phyloP scores from a whole-genome alignment of 1,284 basidiomycete genomes.

The Ceratobasidium sp. region DNA sequence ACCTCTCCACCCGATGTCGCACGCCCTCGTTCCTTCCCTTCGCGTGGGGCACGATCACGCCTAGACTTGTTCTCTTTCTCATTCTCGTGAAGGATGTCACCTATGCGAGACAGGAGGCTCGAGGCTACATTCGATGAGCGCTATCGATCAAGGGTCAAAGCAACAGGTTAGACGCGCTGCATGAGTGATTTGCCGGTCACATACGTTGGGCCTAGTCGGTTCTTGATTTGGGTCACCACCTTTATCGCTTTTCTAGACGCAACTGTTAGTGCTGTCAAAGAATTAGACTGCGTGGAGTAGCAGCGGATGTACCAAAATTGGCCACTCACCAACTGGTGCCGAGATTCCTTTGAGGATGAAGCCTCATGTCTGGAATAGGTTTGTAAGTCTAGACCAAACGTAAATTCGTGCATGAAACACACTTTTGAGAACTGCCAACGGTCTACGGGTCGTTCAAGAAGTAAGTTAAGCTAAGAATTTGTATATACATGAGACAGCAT shows the following conservation, averaged over 20 bases:
- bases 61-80: conserved; percentile 27
- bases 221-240: conserved; percentile 2
- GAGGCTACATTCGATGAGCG: conserved; percentile 8
- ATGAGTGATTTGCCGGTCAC: not conserved
- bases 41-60: conserved; percentile 16
- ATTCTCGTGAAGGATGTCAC: conserved; percentile 12
- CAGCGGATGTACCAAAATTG: not conserved
- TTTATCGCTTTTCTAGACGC: conserved; percentile 9
- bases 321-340: not conserved
- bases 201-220: not conserved
- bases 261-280: conserved; percentile 6
- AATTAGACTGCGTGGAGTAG: not conserved
- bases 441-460: not conserved
- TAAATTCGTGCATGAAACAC: not conserved
- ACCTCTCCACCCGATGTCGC: not conserved
- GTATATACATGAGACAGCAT: not conserved
- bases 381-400: conserved; percentile 11
- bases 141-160: conserved; percentile 9
- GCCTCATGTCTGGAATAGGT: not conserved
- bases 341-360: conserved; percentile 7
- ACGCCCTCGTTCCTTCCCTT: conserved; percentile 2
- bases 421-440: conserved; percentile 3
- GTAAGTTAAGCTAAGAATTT: not conserved
- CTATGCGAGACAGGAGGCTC: conserved; percentile 30
- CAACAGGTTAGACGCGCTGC: not conserved